Conservation (phyloP, 768 basidiomycete species). For the Podaxis sp. region DNA sequence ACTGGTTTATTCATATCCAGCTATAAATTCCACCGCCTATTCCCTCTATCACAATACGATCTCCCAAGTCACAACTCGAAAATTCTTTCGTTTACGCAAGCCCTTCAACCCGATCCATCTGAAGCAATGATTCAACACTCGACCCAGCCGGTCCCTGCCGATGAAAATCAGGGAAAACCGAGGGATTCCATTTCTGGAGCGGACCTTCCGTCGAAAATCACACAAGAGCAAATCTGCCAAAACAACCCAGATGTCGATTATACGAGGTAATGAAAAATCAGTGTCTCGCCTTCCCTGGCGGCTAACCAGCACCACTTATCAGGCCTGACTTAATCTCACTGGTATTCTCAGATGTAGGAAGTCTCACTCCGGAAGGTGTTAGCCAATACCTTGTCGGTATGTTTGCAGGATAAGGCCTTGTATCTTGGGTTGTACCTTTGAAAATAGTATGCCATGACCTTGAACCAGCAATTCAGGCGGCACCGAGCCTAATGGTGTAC, state of each 20-base stretch:
- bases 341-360: conserved; percentile 93
- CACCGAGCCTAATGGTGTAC: neutral
- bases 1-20: conserved; percentile 40
- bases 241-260: conserved; percentile 93
- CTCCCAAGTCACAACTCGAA: conserved; percentile 78
- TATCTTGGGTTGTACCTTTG: neutral
- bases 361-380: conserved; percentile 88
- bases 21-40: conserved; percentile 97
- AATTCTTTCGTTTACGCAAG: conserved; percentile 69
- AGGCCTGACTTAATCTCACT: conserved; percentile 93
- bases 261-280: conserved; percentile 58
- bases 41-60: conserved; percentile 90
- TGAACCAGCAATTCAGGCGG: neutral
- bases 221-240: conserved; percentile 75
- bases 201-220: conserved; percentile 52
- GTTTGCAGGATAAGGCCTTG: conserved; percentile 64
- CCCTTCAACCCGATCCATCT: conserved; percentile 25
- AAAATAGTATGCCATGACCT: neutral
- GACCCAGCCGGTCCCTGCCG: conserved; percentile 5
- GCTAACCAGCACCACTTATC: conserved; percentile 18
- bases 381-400: conserved; percentile 95
- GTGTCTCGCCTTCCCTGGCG: conserved; percentile 6
- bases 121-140: neutral
- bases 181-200: conserved; percentile 20
- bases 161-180: neutral